phyloP scores from a whole-genome alignment of 345 rosid genomes.

The Rhodamnia rubescens region DNA sequence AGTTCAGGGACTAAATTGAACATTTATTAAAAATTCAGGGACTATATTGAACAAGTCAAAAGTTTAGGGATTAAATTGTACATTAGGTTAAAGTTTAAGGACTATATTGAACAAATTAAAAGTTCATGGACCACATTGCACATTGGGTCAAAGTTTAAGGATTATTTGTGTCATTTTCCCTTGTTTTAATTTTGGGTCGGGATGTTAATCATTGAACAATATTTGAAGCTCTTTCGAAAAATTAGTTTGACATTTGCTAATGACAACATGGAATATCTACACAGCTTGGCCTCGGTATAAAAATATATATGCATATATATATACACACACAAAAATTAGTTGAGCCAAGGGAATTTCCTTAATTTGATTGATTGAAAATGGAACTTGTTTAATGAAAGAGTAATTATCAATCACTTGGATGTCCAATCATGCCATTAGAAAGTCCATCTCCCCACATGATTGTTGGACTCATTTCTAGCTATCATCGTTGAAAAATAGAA shows the following conservation, averaged over 20 bases:
- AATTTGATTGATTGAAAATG: neutral
- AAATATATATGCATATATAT: neutral
- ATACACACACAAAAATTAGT: neutral
- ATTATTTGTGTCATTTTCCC: no score
- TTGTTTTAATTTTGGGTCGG: neutral
- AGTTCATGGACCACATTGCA: no score
- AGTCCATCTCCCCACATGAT: neutral
- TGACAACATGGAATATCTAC: neutral
- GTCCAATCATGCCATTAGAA: neutral
- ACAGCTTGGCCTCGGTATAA: neutral
- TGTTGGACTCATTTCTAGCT: neutral
- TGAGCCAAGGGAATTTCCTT: neutral
- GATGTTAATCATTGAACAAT: neutral
- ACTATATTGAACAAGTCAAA: no score
- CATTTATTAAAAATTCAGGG: no score
- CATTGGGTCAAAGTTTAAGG: no score
- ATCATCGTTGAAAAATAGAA: neutral
- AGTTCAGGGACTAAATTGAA: no score
- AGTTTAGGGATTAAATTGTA: no score
- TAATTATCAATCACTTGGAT: neutral
- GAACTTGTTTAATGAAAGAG: neutral
- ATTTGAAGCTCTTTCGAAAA: neutral
- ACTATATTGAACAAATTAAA: no score
- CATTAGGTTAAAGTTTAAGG: no score
- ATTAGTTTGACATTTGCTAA: neutral